These are phyloP conservation scores for Scedosporium aurantiacum DNA, from an alignment of 2,329 filamentous ascomycete species.

Conservation along the genomic window DNA sequence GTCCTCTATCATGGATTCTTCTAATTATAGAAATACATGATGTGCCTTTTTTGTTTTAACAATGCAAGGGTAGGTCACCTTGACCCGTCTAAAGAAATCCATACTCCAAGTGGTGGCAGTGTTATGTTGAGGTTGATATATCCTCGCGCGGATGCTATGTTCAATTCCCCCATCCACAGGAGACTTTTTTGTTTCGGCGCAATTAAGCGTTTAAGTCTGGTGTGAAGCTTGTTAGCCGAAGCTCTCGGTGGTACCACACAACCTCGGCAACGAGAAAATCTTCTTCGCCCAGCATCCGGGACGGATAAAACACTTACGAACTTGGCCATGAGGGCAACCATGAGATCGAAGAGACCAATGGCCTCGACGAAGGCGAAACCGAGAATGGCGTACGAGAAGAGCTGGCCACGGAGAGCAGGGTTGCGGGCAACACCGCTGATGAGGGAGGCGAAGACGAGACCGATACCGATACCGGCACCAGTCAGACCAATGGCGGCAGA, in stretches of 20 bases:
- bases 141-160: conserved; percentile 5
- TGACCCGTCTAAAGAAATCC: conserved; percentile 6
- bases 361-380: conserved; percentile 93
- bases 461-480: conserved; percentile 90
- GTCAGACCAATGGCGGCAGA: conserved; percentile 84
- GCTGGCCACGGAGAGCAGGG: conserved; percentile 87
- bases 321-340: conserved; percentile 92
- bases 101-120: conserved; percentile 5
- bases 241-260: not conserved
- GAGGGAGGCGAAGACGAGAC: conserved; percentile 85
- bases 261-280: not conserved
- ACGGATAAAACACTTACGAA: conserved; percentile 47
- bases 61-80: conserved; percentile 4
- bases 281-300: not conserved
- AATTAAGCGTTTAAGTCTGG: conserved; percentile 6
- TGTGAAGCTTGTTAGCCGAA: not conserved
- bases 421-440: conserved; percentile 86
- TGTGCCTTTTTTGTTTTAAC: not conserved
- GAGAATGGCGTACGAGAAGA: conserved; percentile 92
- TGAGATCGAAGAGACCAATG: conserved; percentile 80
- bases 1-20: conserved; percentile 9
- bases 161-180: conserved; percentile 7
- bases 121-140: not conserved
- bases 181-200: not conserved
- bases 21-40: conserved; percentile 8